Conservation (phyloP, 805 yeast genomes). For the Saccharomycopsis fodiens region DNA sequence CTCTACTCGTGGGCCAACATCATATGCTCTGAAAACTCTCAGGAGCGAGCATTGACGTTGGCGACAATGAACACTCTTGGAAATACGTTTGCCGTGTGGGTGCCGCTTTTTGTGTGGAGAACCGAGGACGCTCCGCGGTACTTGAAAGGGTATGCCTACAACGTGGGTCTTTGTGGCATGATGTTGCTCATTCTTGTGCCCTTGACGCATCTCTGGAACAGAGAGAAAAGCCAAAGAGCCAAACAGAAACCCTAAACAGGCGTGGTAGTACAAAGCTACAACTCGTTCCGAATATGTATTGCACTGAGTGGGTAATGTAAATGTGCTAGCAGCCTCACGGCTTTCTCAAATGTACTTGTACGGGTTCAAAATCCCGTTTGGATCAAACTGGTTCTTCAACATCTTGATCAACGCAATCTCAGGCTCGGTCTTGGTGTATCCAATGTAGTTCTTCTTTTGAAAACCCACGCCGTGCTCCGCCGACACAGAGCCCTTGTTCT, state of each 20-base stretch:
- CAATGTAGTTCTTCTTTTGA: conserved; percentile 87
- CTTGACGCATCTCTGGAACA: conserved; percentile 23
- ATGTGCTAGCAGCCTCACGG: too few species aligned
- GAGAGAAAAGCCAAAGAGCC: too few species aligned
- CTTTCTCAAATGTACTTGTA: conserved; percentile 60
- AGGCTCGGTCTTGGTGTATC: conserved; percentile 68
- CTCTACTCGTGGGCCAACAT: conserved; percentile 22
- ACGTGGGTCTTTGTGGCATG: conserved; percentile 23
- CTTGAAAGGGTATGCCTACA: conserved; percentile 20
- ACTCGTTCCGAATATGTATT: too few species aligned
- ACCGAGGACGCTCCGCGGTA: conserved; percentile 12
- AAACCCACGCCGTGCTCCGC: conserved; percentile 98
- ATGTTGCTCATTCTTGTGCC: conserved; percentile 25
- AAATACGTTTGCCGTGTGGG: conserved; percentile 16
- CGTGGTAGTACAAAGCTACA: too few species aligned
- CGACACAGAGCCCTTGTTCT: conserved; percentile 75
- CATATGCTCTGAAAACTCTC: conserved; percentile 18
- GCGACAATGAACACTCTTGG: conserved; percentile 12
- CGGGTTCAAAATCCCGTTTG: conserved; percentile 88
- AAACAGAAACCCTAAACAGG: too few species aligned
- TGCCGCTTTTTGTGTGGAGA: conserved; percentile 14
- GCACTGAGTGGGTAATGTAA: too few species aligned
- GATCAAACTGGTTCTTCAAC: conserved; percentile 78
- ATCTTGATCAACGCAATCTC: conserved; percentile 72
- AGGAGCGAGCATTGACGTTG: conserved; percentile 21